Conservation (phyloP, 2,329 filamentous ascomycete species). For the Cladophialophora chaetospira region DNA sequence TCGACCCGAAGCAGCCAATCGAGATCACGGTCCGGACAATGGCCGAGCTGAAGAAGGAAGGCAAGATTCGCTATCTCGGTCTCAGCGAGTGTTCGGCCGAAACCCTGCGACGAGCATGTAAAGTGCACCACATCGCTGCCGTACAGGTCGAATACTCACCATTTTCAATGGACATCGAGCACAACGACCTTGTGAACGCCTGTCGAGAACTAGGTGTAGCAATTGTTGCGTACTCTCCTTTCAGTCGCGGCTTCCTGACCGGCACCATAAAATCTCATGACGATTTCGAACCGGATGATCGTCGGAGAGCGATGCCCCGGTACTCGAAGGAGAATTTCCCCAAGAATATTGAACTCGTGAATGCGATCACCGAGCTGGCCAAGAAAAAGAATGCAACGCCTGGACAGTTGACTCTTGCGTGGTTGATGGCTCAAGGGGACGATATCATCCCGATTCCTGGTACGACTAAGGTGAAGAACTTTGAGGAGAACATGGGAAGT, state of each 20-base stretch:
- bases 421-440: conserved; percentile 47
- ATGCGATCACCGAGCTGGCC: conserved; percentile 48
- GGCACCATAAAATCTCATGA: conserved; percentile 49
- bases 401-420: conserved; percentile 53
- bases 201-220: conserved; percentile 62
- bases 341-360: conserved; percentile 53
- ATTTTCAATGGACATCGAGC: conserved; percentile 57
- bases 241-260: conserved; percentile 59
- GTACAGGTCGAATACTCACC: conserved; percentile 64
- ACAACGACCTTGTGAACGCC: conserved; percentile 58
- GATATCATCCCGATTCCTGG: conserved; percentile 48
- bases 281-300: conserved; percentile 52
- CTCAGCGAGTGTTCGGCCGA: conserved; percentile 47
- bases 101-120: conserved; percentile 44
- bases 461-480: conserved; percentile 37
- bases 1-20: conserved; percentile 56
- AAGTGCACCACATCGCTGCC: conserved; percentile 41
- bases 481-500: conserved; percentile 30
- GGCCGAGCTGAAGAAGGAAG: conserved; percentile 36
- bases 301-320: conserved; percentile 48
- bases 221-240: conserved; percentile 61
- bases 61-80: conserved; percentile 47
- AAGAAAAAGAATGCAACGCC: conserved; percentile 47
- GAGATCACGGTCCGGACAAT: conserved; percentile 48
- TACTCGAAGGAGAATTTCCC: conserved; percentile 54